Base-by-base conservation (phyloP, 2,329 filamentous ascomycete species). In the Acephala macrosclerotiorum region DNA sequence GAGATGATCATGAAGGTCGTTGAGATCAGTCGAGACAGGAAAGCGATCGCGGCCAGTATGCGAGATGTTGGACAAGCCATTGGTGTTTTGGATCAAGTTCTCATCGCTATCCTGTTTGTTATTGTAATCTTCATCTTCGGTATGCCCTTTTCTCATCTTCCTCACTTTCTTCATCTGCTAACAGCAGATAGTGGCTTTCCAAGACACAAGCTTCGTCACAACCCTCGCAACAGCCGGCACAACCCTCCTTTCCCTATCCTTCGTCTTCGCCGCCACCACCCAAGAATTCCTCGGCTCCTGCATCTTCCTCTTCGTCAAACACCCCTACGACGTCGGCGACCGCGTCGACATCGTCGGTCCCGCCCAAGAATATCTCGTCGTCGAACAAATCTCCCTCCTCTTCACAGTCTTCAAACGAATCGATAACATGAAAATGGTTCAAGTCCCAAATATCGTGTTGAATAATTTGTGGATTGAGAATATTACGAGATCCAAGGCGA, bases 221-320 rank as follows among this genome's bases (percentile, higher is more conserved):
- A 96, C 93, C 6, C 85, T 97, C 45, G 91, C 94, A 4, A 97
- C 94, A 11, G 93, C 94, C 58, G 95, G 95, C 69, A 97, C 96
- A 1, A 91, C 96, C 0, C 85, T 99, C 49, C 88, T 99, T 11
- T 98, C 95, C 6, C 83, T 98, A n/a, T 97, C 95, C 3, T 99
- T 99, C 81, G 91, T 97, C 72, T 98, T 99, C 78, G 90, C 94
- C 26, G 91, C 91, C 63, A 97, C 94, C 1, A 90, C 91, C 3
- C 94, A 97, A 79, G 96, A 99, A 79, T 91, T 99, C 69, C 87
- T 99, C n/a, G 95, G 95, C 75, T 97, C 94, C 42, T 98, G 95
- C 82, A 97, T 99, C 75, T 99, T 99, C 83, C 83, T 99, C 1
- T 99, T 99, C 75, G 93, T 98, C 82, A 99, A 99, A 83, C 96